Conservation (phyloP, 345 rosid species). For the Lepidium sativum region DNA sequence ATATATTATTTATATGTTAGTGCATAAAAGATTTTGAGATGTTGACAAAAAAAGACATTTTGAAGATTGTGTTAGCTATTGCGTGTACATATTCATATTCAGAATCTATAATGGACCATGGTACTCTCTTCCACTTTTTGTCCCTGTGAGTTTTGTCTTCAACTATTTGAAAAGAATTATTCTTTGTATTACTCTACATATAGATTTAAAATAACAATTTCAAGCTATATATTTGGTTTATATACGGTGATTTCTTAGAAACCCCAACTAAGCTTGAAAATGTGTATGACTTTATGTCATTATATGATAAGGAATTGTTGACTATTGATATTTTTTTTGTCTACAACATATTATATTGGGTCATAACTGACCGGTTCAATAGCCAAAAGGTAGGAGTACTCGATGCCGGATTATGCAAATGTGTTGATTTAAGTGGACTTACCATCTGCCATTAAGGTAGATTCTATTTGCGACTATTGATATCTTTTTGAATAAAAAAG, state of each 20-base stretch:
- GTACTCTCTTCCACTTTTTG: slow-evolving; percentile 13
- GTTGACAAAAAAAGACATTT: neutral
- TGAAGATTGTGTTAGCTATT: neutral
- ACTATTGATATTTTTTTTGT: neutral
- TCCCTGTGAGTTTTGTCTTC: slow-evolving; percentile 4
- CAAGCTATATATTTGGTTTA: no score
- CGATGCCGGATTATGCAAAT: no score
- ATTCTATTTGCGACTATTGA: no score
- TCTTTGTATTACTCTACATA: neutral
- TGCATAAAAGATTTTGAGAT: neutral
- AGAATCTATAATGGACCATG: slow-evolving; percentile 12
- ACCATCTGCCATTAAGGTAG: no score
- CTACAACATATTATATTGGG: no score
- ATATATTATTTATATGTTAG: neutral
- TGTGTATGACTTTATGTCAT: neutral
- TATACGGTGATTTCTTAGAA: neutral
- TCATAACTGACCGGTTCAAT: no score
- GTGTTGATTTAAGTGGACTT: no score
- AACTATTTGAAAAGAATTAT: neutral
- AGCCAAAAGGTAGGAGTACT: no score
- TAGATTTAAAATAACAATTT: neutral
- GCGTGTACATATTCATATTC: neutral
- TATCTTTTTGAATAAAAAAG: neutral
- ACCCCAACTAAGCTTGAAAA: neutral
- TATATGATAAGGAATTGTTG: neutral